Base-by-base conservation (phyloP, 2,329 filamentous ascomycete genomes). In the Neospermospora avenae region DNA sequence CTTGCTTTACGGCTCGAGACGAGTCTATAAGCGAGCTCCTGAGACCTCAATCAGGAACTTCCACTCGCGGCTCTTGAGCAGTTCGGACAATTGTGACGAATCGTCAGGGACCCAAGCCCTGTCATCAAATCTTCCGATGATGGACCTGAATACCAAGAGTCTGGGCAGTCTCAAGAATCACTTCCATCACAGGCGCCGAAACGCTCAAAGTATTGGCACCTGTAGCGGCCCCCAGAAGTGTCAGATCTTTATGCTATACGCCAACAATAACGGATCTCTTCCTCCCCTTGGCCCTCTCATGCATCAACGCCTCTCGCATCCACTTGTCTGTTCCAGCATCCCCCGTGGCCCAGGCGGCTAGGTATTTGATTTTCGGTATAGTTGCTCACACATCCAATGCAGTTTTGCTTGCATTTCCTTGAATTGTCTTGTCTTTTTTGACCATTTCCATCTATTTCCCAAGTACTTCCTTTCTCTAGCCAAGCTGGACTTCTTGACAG, bases 141-240 rank as follows among this genome's bases (percentile, higher is more conserved):
- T 1, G 11, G 31, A 35, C 39, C 53, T 45, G 45, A 24, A 16
- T 34, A 35, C 39, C 53, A 55, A 55, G 37, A 16, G 2, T 35
- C 53, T 55, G 24, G 53, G 39, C 41, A 35, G 53, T 55, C 39
- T 55, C 53, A 45, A 22, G 22, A 20, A 25, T n/a, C 34, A 25
- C 35, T 20, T 39, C 49, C 34, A 55, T 25, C 31, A 28, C 52
- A 14, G 25, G 28, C 45, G 25, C 41, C 53, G 45, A 55, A 55
- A 55, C 53, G 39, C 53, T 41, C 51, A 54, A 22, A 54, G 41
- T 54, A 54, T 55, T 55, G 53, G 53, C 53, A 55, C 3, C 37
- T 16, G 13, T 8, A 37, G 37, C 18, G 28, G 48, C 31, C 48
- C 48, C 44, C 44, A 48, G 44, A 48, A 48, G 31, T 42, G 51